A percentile compares a stretch with the other conserved stretches of the same genome.
phyloP scores from a whole-genome alignment of 1,284 basidiomycete genomes.

The Lentinus polychrous region DNA sequence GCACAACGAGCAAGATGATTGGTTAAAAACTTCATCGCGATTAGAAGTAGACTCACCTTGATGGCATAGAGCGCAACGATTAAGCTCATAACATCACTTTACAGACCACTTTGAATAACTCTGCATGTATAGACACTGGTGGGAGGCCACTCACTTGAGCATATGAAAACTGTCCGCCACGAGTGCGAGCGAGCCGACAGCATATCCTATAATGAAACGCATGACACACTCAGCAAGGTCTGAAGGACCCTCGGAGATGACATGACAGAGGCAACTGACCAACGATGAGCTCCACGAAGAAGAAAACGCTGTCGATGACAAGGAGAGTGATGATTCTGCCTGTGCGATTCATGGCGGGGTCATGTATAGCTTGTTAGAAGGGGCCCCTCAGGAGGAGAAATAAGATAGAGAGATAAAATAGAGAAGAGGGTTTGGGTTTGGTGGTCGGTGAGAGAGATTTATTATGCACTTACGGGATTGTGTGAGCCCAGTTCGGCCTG shows the following conservation, averaged over 20 bases:
- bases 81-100: constrained; percentile 90
- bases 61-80: constrained; percentile 96
- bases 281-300: constrained; percentile 86
- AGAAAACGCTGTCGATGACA: constrained; percentile 84
- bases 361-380: constrained; percentile 12
- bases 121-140: not conserved
- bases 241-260: constrained; percentile 3
- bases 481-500: not conserved
- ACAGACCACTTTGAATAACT: constrained; percentile 6
- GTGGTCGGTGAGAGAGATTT: not conserved
- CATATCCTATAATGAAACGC: constrained; percentile 59
- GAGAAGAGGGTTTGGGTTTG: constrained; percentile 1
- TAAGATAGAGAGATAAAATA: not conserved
- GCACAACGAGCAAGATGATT: constrained; percentile 10
- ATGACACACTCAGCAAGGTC: not conserved
- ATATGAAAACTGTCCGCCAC: constrained; percentile 98
- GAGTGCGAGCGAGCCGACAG: constrained; percentile 89
- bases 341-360: constrained; percentile 54
- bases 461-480: not conserved
- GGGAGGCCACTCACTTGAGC: constrained; percentile 66
- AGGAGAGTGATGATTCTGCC: constrained; percentile 77
- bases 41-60: constrained; percentile 47
- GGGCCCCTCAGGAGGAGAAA: not conserved
- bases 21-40: not conserved
- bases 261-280: constrained; percentile 38